phyloP scores from a whole-genome alignment of 306 rosid genomes.

The Dalbergia cochinchinensis region DNA sequence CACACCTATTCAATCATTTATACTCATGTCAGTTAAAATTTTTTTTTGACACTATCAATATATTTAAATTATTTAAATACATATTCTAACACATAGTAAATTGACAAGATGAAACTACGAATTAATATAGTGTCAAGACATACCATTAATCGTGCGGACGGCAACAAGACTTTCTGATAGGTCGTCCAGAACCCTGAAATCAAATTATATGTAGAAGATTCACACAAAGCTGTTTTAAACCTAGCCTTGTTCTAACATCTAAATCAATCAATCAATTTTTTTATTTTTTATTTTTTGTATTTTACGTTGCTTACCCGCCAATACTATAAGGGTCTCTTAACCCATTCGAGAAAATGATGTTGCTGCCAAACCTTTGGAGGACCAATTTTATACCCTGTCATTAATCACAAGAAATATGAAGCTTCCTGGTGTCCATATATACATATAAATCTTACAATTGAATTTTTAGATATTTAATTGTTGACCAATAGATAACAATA shows the following conservation, averaged over 20 bases:
- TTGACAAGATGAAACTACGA: neutral
- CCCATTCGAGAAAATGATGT: constrained; percentile 81
- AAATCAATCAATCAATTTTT: neutral
- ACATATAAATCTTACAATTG: neutral
- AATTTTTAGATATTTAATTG: neutral
- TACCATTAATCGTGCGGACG: constrained; percentile 53
- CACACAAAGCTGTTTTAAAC: neutral
- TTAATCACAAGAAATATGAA: neutral
- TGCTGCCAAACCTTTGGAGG: constrained; percentile 67
- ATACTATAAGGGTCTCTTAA: constrained; percentile 69
- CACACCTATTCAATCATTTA: too few species aligned
- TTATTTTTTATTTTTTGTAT: neutral
- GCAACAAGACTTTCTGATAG: constrained; percentile 62
- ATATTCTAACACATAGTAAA: neutral
- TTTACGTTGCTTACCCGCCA: constrained; percentile 61
- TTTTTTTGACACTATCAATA: too few species aligned
- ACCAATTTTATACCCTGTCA: constrained; percentile 61
- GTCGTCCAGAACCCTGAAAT: constrained; percentile 57
- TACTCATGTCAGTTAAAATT: too few species aligned
- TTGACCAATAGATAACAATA: neutral
- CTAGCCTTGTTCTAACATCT: neutral
- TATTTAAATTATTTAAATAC: too few species aligned
- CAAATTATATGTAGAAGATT: constrained; percentile 6
- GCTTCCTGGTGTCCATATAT: neutral
- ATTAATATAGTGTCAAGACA: neutral